phyloP scores from a whole-genome alignment of 371 early-diverging fungal genomes.

The Zopfochytrium polystomum region DNA sequence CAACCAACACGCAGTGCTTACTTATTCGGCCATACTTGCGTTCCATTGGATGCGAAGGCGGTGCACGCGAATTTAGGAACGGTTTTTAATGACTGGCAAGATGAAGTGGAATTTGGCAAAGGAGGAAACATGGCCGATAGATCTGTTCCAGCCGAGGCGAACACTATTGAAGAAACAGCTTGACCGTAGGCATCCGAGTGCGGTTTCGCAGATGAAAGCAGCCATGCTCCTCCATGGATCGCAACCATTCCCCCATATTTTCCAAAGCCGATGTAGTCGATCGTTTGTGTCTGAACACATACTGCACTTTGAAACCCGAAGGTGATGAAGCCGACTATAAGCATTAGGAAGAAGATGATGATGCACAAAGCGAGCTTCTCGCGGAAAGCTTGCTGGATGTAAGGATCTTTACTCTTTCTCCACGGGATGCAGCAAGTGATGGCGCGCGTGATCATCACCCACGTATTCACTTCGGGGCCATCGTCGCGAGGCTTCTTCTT shows the following conservation, averaged over 20 bases:
- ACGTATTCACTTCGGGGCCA: no score
- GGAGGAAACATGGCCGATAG: slow-evolving; percentile 24
- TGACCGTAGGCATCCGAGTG: no score
- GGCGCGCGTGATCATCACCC: no score
- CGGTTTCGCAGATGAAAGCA: neutral
- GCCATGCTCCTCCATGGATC: slow-evolving; percentile 2
- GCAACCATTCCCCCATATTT: slow-evolving; percentile 5
- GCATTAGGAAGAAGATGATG: slow-evolving; percentile 40
- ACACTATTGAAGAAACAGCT: neutral
- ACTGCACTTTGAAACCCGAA: slow-evolving; percentile 36
- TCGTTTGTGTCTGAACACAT: neutral
- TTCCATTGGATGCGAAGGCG: slow-evolving; percentile 1
- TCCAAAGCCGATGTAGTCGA: neutral
- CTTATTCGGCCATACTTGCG: slow-evolving; percentile 15
- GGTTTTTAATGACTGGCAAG: neutral
- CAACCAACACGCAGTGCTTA: no score
- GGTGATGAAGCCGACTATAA: slow-evolving; percentile 42
- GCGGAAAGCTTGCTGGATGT: slow-evolving; percentile 42
- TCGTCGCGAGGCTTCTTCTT: no score
- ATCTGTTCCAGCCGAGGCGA: slow-evolving; percentile 10
- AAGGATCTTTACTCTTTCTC: slow-evolving; percentile 21
- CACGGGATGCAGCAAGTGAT: no score
- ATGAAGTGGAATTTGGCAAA: slow-evolving; percentile 9
- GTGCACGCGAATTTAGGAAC: slow-evolving; percentile 16
- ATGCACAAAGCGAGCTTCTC: slow-evolving; percentile 49